Evolutionary conservation across 371 early-diverging fungal species (phyloP).

Genomic region (Rhizopus microsporus): DNA sequence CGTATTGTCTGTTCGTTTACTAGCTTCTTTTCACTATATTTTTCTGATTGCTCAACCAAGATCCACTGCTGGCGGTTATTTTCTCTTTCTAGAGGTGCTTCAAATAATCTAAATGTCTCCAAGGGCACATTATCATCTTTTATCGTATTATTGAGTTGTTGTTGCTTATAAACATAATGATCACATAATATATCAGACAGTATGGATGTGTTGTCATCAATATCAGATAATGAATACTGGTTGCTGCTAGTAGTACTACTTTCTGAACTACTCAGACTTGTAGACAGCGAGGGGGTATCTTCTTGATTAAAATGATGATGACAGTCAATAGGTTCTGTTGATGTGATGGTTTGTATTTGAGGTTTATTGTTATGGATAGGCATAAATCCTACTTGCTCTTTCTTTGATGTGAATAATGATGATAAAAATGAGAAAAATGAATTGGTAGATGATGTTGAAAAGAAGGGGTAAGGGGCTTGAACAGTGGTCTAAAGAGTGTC

Average conservation of each 20-base stretch:
- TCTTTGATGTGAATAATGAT: slow-evolving; percentile 9
- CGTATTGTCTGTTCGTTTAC: slow-evolving; percentile 1
- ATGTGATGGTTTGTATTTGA: slow-evolving; percentile 10
- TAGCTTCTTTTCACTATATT: slow-evolving; percentile 5
- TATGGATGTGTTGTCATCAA: slow-evolving; percentile 23
- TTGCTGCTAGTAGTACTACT: slow-evolving; percentile 18
- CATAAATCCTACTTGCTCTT: slow-evolving; percentile 26
- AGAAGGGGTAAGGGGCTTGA: slow-evolving; percentile 27
- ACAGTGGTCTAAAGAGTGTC: slow-evolving; percentile 6
- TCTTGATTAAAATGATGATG: slow-evolving; percentile 8
- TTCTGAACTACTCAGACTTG: slow-evolving; percentile 9
- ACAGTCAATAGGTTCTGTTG: slow-evolving; percentile 25
- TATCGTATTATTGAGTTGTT: slow-evolving; percentile 17
- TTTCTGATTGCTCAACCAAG: slow-evolving; percentile 19
- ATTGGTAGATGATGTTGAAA: slow-evolving; percentile 15
- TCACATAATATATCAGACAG: slow-evolving; percentile 46
- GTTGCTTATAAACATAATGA: slow-evolving; percentile 38
- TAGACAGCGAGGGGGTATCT: neutral
- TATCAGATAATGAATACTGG: slow-evolving; percentile 2
- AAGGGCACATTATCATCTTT: slow-evolving; percentile 20
- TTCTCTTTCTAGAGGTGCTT: slow-evolving; percentile 25
- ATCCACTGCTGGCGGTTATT: slow-evolving; percentile 30
- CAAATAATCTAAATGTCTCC: slow-evolving; percentile 30
- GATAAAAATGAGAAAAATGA: slow-evolving; percentile 21
- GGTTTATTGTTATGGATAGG: slow-evolving; percentile 16